Percentiles rank a stretch among this genome's conserved stretches.
phyloP scores from a whole-genome alignment of 2,329 filamentous ascomycete genomes.

The Chrysosporium keratinophilum region DNA sequence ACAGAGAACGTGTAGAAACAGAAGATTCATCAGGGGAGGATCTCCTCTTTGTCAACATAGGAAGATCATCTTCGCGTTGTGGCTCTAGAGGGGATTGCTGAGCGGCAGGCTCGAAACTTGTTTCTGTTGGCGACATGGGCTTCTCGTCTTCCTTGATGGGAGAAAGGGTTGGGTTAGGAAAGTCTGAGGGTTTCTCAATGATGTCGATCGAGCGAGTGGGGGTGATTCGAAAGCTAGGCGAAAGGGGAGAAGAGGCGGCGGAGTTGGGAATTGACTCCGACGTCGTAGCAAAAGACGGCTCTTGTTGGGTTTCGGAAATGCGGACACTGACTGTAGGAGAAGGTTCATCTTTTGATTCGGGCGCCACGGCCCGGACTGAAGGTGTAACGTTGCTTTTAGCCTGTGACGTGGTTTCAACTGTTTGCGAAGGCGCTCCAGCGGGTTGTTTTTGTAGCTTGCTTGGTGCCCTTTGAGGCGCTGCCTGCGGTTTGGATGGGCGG shows the following conservation, averaged over 20 bases:
- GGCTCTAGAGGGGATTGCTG: background rate
- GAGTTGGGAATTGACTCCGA: background rate
- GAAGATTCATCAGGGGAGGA: background rate
- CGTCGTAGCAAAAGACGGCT: background rate
- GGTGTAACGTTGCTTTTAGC: background rate
- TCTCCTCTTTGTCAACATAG: background rate
- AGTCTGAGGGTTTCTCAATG: background rate
- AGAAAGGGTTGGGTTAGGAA: background rate
- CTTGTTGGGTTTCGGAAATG: background rate
- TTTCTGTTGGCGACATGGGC: background rate
- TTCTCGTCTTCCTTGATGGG: background rate
- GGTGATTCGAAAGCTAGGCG: background rate
- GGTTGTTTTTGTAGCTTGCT: conserved; percentile 64
- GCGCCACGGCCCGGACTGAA: conserved; percentile 6
- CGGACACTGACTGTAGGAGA: background rate
- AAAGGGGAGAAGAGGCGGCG: background rate
- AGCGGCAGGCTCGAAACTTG: background rate
- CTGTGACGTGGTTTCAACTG: conserved; percentile 11
- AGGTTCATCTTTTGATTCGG: background rate
- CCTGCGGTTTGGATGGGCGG: conserved; percentile 24
- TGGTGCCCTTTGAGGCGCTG: conserved; percentile 44
- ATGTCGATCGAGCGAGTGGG: background rate
- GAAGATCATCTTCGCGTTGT: background rate
- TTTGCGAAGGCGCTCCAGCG: conserved; percentile 36
- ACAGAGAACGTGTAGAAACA: background rate